Percentiles rank a stretch among this genome's conserved stretches.
These are phyloP conservation scores for Phytophthora capsici DNA, from an alignment of 352 stramenopile genomes.

Conservation along the genomic window DNA sequence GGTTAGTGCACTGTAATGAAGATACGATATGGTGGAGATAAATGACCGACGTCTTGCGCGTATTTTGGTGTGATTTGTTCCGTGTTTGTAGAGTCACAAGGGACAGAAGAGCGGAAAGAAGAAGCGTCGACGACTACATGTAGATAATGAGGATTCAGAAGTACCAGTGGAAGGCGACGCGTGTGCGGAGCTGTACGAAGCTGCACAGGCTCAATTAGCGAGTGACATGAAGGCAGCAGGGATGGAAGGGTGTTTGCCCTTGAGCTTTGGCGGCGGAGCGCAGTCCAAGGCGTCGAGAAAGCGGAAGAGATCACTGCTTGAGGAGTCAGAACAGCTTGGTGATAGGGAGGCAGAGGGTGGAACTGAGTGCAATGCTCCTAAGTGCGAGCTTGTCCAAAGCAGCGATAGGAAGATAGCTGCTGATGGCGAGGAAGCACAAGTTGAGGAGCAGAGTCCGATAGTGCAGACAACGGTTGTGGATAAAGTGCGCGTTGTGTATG, in stretches of 20 bases:
- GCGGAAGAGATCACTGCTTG: conserved; percentile 25
- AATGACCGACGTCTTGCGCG: background rate
- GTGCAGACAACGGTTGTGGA: conserved; percentile 41
- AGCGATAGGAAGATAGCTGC: conserved; percentile 3
- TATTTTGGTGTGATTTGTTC: conserved; percentile 4
- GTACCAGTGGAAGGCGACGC: conserved; percentile 9
- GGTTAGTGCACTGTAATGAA: conserved; percentile 15
- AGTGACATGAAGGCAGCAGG: conserved; percentile 68
- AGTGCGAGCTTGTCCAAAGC: conserved; percentile 1
- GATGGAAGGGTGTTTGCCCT: conserved; percentile 54
- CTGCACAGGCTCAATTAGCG: conserved; percentile 59
- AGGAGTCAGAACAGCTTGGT: background rate
- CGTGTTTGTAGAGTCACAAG: conserved; percentile 5
- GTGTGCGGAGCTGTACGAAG: conserved; percentile 52
- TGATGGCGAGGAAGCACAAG: background rate
- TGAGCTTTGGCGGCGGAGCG: conserved; percentile 57
- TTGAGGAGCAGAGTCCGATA: background rate
- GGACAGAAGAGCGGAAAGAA: conserved; percentile 40
- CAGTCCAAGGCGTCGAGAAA: conserved; percentile 26
- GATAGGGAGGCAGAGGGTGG: background rate
- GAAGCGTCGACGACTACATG: conserved; percentile 39
- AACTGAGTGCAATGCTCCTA: background rate
- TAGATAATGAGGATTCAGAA: background rate
- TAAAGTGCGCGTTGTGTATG: conserved; percentile 69
- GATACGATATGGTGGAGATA: background rate